Evolutionary conservation across 768 basidiomycete species (phyloP), one percentile per base, ranked within the genome.

Genomic region (Amanita phalloides): DNA sequence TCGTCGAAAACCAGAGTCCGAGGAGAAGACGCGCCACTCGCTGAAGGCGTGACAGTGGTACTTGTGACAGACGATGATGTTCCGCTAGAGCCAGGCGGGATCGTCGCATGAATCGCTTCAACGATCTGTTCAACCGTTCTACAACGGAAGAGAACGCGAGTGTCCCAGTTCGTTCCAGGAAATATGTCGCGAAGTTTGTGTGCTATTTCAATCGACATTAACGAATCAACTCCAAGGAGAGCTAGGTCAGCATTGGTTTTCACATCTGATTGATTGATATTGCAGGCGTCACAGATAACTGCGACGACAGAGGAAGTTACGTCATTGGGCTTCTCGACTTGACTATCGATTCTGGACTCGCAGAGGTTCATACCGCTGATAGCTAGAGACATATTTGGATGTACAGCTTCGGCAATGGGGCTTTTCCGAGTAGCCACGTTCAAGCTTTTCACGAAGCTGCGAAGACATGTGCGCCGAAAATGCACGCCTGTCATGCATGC

Each of bases 181-280:
- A 73, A 75, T 0, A 59, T 51, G 5, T 45, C 54, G n/a, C 64
- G 64, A 13, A 80, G 61, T 30, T 64, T 67, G 6, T 63, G 61
- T 14, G 65, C 61, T 6, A 81, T 64, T 60, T 86, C 83, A 50
- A 84, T 79, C 20, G 77, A 74, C 63, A 76, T 78, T 54, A 86
- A 62, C 1, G 83, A 85, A 57, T 85, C 81, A 45, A 85, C 67
- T 1, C 84, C 83, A 7, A 86, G 71, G 3, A 70, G 63, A 9
- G 68, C 69, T 14, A 87, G 63, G 45, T 79, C 73, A 0, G 62
- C 61, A 26, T 71, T 63, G 35, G 71, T 37, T 38, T 69, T 66
- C 21, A 71, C 50, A 1, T 59, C 49, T 9, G 68, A 59, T 0
- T 63, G 49, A n/a, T 67, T 66, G 37, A 77, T 58, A 39, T 62